Base-by-base conservation (phyloP, 805 yeast species). In the Saccharomycopsis microspora region DNA sequence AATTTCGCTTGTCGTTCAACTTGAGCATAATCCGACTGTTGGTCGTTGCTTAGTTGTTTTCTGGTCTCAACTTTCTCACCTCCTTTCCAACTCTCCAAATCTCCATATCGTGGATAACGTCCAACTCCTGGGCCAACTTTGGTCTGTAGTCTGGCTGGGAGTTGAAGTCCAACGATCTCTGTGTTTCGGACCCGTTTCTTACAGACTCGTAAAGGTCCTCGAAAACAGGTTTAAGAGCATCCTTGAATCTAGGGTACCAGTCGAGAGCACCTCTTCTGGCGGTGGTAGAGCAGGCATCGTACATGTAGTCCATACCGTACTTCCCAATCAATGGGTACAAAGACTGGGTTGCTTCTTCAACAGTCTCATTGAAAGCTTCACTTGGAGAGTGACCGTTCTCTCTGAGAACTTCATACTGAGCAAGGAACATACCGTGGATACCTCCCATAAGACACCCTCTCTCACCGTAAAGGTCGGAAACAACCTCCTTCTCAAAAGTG, bases 291-390 rank as follows among this genome's bases (percentile, higher is more conserved):
- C 98, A 93, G 64, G 98, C 98, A 68, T 93, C 97, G 82, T 93
- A 93, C 98, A 93, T 93, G 90, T 93, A 93, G 75, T 93, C 98
- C 98, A 93, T 93, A 76, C 98, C 98, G 80, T 93, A 85, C 74
- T 87, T 88, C 75, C 98, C 98, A 62, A 93, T 71, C 78, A 93
- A 82, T 73, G 98, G 98, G 85, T 93, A 93, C 64, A 93, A 79
- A 50, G 97, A 93, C 78, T 93, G 98, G 57, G 98, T 93, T 58
- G 98, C 98, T 78, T 93, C 98, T 80, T 93, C 98, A 60, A 93
- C 98, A 61, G 98, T 93, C 80, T 93, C 98, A 75, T 93, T 93
- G 89, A 93, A 93, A 63, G 98, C 97, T 79, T 93, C 98, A 54
- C 97, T 87, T 76, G 98, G 98, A 58, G 97, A 78, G 82, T 93